phyloP scores from a whole-genome alignment of 768 basidiomycete species.

The Phanerochaete sordida region DNA sequence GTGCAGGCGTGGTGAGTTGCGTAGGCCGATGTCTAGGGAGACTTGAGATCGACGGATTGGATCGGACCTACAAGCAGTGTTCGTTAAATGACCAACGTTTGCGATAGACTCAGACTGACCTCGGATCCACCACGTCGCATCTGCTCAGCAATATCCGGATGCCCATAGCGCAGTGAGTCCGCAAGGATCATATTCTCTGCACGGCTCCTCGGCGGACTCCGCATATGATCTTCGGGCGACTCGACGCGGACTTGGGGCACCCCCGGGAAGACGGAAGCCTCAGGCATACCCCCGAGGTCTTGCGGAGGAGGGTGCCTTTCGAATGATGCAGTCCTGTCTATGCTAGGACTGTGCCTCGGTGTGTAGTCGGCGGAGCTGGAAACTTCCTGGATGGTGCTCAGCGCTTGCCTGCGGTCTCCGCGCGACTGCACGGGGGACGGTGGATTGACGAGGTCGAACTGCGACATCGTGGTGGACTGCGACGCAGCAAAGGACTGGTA shows the following conservation, averaged over 20 bases:
- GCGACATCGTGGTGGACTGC: slow-evolving; percentile 20
- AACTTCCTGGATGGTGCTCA: slow-evolving; percentile 24
- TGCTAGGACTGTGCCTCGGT: slow-evolving; percentile 19
- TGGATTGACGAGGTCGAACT: slow-evolving; percentile 22
- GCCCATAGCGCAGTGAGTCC: slow-evolving; percentile 19
- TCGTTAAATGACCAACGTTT: neutral
- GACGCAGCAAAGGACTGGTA: slow-evolving; percentile 14
- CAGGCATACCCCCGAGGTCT: slow-evolving; percentile 17
- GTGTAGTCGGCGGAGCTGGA: slow-evolving; percentile 23
- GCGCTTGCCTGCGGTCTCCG: slow-evolving; percentile 13
- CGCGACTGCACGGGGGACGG: slow-evolving; percentile 11
- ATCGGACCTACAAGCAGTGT: neutral
- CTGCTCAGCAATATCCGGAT: slow-evolving; percentile 17
- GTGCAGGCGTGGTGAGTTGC: slow-evolving; percentile 13
- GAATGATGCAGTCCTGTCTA: neutral
- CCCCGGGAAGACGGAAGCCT: slow-evolving; percentile 16
- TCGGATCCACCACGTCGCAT: slow-evolving; percentile 16
- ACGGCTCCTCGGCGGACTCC: slow-evolving; percentile 5
- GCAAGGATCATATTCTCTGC: slow-evolving; percentile 13
- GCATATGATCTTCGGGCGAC: neutral
- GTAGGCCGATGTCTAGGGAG: neutral
- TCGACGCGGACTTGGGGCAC: neutral
- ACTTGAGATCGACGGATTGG: neutral
- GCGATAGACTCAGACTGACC: slow-evolving; percentile 10
- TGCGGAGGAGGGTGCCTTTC: neutral